These are phyloP conservation scores for Ulota crispa DNA, from an alignment of 225 moss, liverwort and hornwort species.

Conservation along the genomic window DNA sequence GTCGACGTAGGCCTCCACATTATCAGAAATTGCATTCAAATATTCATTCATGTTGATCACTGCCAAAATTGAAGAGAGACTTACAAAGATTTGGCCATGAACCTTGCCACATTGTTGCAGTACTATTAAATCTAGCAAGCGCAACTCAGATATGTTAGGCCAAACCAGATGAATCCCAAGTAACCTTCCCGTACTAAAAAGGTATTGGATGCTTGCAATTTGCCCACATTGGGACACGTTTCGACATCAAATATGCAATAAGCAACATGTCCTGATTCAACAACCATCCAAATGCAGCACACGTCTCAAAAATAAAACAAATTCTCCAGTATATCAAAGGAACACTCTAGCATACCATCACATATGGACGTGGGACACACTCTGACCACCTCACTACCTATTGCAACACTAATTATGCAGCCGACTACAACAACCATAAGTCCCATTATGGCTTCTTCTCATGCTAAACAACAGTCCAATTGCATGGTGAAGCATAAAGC, in stretches of 20 bases:
- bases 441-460: background rate
- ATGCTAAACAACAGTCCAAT: too few species aligned
- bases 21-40: too few species aligned
- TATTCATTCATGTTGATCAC: too few species aligned
- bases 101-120: too few species aligned
- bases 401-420: rapidly evolving
- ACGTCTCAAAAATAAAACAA: rapidly evolving
- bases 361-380: rapidly evolving
- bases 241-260: rapidly evolving
- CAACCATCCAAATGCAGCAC: background rate
- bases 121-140: too few species aligned
- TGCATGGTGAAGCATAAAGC: too few species aligned
- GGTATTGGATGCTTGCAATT: background rate
- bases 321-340: background rate
- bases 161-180: too few species aligned
- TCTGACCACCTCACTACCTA: rapidly evolving
- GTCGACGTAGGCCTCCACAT: too few species aligned
- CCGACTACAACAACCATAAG: rapidly evolving
- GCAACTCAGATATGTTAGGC: too few species aligned
- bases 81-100: too few species aligned
- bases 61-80: too few species aligned
- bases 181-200: too few species aligned
- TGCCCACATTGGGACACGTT: rapidly evolving
- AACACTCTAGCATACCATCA: rapidly evolving
- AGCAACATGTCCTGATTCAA: background rate